These are phyloP conservation scores for Fusarium sp. DNA, from an alignment of 2,329 filamentous ascomycete genomes.

Conservation along the genomic window DNA sequence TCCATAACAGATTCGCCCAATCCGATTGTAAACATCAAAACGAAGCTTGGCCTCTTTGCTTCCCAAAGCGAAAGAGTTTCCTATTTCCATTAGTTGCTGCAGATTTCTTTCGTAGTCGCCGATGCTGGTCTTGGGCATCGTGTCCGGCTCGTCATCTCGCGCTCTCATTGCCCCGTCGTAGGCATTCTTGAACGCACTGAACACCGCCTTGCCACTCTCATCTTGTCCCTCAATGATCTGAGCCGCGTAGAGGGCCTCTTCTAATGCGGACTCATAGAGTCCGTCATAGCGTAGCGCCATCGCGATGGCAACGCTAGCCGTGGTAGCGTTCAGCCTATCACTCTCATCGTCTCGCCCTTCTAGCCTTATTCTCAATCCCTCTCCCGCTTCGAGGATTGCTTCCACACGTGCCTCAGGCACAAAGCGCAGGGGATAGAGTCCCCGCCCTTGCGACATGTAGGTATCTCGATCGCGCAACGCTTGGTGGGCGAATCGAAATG, in stretches of 20 bases:
- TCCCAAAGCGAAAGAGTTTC: not conserved
- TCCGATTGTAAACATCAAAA: not conserved
- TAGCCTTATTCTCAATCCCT: not conserved
- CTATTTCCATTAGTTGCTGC: not conserved
- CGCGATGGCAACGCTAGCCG: not conserved
- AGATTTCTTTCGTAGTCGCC: not conserved
- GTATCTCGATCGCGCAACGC: not conserved
- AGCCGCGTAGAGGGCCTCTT: not conserved
- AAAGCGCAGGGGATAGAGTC: not conserved
- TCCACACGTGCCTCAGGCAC: not conserved
- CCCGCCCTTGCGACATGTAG: not conserved
- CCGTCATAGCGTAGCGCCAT: not conserved
- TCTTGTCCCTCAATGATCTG: not conserved
- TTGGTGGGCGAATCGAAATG: not conserved
- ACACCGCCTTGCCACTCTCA: not conserved
- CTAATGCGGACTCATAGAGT: not conserved
- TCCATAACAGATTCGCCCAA: not conserved
- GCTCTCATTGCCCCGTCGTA: not conserved
- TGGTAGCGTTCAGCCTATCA: not conserved
- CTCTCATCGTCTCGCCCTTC: not conserved
- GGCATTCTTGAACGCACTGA: not conserved
- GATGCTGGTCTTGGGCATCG: not conserved
- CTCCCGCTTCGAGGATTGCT: not conserved
- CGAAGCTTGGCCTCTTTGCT: not conserved
- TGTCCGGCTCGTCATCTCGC: not conserved